These are phyloP conservation scores for Inonotus hispidus DNA, from an alignment of 1,284 basidiomycete genomes.

Conservation along the genomic window DNA sequence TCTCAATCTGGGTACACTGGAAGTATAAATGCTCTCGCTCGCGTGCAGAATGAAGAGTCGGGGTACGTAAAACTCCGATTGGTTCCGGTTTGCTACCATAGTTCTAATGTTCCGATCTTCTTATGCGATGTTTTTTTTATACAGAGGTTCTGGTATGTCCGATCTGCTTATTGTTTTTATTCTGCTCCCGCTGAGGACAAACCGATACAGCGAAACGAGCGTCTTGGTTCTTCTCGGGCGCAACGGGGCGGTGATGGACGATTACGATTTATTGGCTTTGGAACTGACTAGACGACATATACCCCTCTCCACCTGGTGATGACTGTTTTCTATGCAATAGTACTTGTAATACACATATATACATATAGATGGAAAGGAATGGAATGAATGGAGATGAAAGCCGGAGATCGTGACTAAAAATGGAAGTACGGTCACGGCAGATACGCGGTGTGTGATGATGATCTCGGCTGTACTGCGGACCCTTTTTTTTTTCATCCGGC, in stretches of 20 bases:
- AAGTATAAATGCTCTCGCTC: conserved; percentile 53
- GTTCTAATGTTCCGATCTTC: conserved; percentile 11
- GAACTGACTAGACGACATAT: conserved; percentile 15
- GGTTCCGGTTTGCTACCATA: not conserved
- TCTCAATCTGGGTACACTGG: conserved; percentile 41
- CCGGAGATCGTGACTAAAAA: conserved; percentile 9
- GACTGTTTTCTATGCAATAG: not conserved
- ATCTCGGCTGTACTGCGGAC: conserved; percentile 1
- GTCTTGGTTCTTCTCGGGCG: conserved; percentile 70
- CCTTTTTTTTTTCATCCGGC: not conserved
- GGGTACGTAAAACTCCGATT: conserved; percentile 47
- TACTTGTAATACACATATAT: conserved; percentile 12
- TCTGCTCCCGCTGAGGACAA: conserved; percentile 15
- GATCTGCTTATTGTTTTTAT: conserved; percentile 9
- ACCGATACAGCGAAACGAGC: conserved; percentile 68
- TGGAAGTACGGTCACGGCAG: not conserved
- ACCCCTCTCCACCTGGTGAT: conserved; percentile 2
- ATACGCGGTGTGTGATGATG: not conserved
- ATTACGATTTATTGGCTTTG: conserved; percentile 10
- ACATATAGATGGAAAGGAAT: not conserved
- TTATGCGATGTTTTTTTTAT: not conserved
- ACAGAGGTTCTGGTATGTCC: conserved; percentile 26
- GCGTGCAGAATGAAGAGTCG: conserved; percentile 75
- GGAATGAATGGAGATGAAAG: not conserved
- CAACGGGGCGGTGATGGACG: conserved; percentile 11